These are phyloP conservation scores for Dendrostoma leiphaemia DNA, from an alignment of 2,329 filamentous ascomycete genomes.

Conservation along the genomic window DNA sequence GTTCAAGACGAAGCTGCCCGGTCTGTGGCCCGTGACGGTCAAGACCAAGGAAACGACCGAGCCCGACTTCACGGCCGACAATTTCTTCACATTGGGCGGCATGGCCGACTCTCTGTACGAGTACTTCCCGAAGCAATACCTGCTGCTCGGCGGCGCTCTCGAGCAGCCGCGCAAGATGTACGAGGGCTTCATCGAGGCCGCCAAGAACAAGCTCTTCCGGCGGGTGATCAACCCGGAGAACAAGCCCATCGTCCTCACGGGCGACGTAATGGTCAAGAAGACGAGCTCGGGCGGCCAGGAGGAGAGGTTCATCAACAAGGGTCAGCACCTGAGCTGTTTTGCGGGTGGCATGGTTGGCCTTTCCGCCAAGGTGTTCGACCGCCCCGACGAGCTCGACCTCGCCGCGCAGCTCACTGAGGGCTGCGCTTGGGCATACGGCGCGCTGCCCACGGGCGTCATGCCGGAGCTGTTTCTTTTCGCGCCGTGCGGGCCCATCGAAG, in stretches of 20 bases:
- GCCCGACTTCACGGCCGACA: conserved; percentile 54
- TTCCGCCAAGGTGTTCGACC: conserved; percentile 56
- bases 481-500: conserved; percentile 28
- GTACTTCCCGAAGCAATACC: conserved; percentile 65
- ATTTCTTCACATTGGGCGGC: conserved; percentile 54
- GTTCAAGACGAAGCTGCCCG: conserved; percentile 53
- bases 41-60: conserved; percentile 38
- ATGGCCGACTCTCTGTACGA: conserved; percentile 60
- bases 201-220: conserved; percentile 40
- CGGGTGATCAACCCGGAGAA: conserved; percentile 34
- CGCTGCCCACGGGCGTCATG: conserved; percentile 56
- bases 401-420: conserved; percentile 60
- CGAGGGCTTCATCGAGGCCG: conserved; percentile 27
- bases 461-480: conserved; percentile 58
- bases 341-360: conserved; percentile 65
- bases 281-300: conserved; percentile 21
- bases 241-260: conserved; percentile 46
- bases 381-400: conserved; percentile 52
- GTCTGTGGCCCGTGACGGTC: conserved; percentile 60
- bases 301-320: conserved; percentile 31
- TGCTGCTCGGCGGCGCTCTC: conserved; percentile 63
- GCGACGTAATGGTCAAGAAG: conserved; percentile 36
- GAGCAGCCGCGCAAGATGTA: conserved; percentile 35
- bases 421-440: conserved; percentile 63
- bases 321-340: conserved; percentile 62